phyloP scores from a whole-genome alignment of 2,329 filamentous ascomycete genomes.

The Rhinocladiella mackenziei region DNA sequence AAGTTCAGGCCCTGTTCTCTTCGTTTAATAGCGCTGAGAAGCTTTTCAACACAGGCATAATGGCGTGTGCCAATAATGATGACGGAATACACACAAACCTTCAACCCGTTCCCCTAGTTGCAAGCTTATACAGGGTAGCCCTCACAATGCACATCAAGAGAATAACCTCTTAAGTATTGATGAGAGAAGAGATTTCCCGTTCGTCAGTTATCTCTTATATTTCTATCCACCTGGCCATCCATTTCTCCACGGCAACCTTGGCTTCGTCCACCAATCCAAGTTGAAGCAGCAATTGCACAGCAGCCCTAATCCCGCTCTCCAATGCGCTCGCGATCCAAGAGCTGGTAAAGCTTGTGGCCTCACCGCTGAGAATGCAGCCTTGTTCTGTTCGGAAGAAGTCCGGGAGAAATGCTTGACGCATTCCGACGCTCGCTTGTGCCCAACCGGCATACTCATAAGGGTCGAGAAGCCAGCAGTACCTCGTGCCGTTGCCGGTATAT shows the following conservation, averaged over 20 bases:
- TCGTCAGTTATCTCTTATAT: no score
- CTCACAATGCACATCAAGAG: no score
- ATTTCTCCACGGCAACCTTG: constrained; percentile 53
- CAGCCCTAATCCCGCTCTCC: constrained; percentile 32
- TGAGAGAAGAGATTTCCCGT: no score
- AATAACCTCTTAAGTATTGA: no score
- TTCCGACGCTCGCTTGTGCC: constrained; percentile 57
- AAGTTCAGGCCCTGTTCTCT: no score
- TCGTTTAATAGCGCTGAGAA: no score
- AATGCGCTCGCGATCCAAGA: constrained; percentile 60
- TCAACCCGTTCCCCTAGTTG: no score
- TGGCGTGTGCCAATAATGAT: no score
- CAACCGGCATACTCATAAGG: constrained; percentile 60
- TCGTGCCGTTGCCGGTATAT: constrained; percentile 62
- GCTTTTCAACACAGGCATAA: no score
- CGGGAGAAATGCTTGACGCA: constrained; percentile 66
- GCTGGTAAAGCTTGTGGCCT: constrained; percentile 68
- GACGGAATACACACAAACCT: no score
- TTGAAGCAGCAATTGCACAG: constrained; percentile 35
- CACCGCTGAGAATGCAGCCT: constrained; percentile 64
- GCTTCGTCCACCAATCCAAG: constrained; percentile 67
- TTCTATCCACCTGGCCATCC: constrained; percentile 24
- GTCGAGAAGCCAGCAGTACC: constrained; percentile 63
- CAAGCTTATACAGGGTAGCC: no score
- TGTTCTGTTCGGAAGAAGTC: constrained; percentile 69